Base-by-base conservation (phyloP, 352 stramenopile species). In the Peronospora farinosa region DNA sequence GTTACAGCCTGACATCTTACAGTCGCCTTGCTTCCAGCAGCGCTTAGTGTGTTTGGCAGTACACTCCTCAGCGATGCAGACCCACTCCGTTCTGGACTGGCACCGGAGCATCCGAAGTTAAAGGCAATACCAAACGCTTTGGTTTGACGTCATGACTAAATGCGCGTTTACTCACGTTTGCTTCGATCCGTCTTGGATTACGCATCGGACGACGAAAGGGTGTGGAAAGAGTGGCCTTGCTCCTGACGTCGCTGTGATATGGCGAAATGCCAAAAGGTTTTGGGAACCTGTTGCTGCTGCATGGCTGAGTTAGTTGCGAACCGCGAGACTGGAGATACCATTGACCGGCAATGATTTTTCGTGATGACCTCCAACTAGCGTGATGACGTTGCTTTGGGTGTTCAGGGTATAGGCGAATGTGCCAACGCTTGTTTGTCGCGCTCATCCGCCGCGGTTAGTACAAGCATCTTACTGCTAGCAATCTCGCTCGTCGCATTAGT, bases 1-100 rank as follows among this genome's bases (percentile, higher is more conserved):
- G 28, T 66, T 61, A 57, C 75, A 89, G 19, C 75, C 67, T 4
- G 59, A 17, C 0, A 79, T 54, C 40, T 75, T 83, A 59, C 74
- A 88, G 40, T 74, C 73, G 16, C 72, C 73, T 40, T 82, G 73
- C 17, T 70, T 68, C 70, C 70, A 84, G 52, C 73, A 84, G 5
- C 61, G 65, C 16, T 71, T 69, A 8, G 67, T 57, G 39, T 84
- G 69, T 37, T 84, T 84, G 33, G 61, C 63, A 8, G 57, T 65
- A 48, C 63, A 78, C 32, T 59, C 63, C 38, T 82, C 58, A 15
- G 78, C 57, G 7, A 62, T 66, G 35, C 70, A 82, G 40, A 78
- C 51, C 78, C 78, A 49, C 74, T 76, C 67, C 67, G 40, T 75
- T 78, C 16, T 46, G 36, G 17, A 47, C 40, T 7, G 51, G 40